Conservation (phyloP, 2,329 filamentous ascomycete species). For the Alternaria triticimaculans region DNA sequence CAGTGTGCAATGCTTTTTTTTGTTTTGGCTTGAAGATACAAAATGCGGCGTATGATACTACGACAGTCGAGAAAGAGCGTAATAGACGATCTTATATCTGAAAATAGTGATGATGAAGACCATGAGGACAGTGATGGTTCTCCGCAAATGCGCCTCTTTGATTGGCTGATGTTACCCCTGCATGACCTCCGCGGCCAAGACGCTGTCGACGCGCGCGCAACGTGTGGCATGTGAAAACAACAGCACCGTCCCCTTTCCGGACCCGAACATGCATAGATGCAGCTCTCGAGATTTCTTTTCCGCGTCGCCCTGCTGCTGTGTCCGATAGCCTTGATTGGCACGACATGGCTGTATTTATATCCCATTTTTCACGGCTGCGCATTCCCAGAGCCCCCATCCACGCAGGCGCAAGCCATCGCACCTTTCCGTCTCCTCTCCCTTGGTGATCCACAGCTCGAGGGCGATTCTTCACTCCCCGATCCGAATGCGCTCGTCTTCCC, state of each 20-base stretch:
- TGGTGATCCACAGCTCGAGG: constrained; percentile 92
- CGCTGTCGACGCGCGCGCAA: constrained; percentile 10
- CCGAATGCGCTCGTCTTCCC: constrained; percentile 45
- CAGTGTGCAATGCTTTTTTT: not conserved
- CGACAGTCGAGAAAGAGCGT: not conserved
- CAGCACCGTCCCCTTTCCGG: constrained; percentile 6
- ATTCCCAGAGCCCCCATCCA: constrained; percentile 65
- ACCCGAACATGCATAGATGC: constrained; percentile 55
- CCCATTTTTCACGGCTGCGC: constrained; percentile 78
- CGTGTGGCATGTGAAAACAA: constrained; percentile 11
- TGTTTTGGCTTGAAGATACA: constrained; percentile 1
- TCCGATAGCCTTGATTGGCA: constrained; percentile 72
- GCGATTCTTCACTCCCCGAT: constrained; percentile 79
- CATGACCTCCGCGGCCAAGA: constrained; percentile 5
- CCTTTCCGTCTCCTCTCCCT: constrained; percentile 88
- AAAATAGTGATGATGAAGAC: not conserved
- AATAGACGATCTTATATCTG: not conserved
- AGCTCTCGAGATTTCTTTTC: constrained; percentile 55
- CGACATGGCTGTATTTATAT: constrained; percentile 85
- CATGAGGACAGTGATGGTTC: not conserved
- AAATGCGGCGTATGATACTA: constrained; percentile 4
- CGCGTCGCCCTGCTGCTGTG: constrained; percentile 59
- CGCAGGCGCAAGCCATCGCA: constrained; percentile 52
- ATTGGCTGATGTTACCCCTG: constrained; percentile 8
- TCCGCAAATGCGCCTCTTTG: constrained; percentile 8